These are phyloP conservation scores for Schizophyllum commune DNA, from an alignment of 1,284 basidiomycete genomes.

Conservation along the genomic window DNA sequence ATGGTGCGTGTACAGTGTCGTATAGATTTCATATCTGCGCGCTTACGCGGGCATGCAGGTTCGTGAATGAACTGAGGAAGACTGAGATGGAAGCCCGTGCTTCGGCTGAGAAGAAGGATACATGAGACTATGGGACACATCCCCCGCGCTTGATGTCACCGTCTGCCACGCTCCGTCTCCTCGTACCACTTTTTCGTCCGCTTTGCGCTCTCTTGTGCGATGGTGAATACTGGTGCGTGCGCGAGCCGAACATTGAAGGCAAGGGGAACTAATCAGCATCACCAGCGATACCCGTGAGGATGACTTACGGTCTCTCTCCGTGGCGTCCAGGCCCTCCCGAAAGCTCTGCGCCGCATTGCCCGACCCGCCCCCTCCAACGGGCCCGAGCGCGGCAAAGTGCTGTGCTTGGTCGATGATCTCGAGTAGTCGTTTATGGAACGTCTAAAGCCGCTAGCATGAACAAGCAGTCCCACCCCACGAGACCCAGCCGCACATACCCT, in stretches of 20 bases:
- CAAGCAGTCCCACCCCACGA: conserved; percentile 3
- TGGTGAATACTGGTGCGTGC: conserved; percentile 57
- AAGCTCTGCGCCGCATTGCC: conserved; percentile 66
- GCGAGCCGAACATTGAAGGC: not conserved
- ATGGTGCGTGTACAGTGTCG: conserved; percentile 40
- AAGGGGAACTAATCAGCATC: not conserved
- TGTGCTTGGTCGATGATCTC: conserved; percentile 87
- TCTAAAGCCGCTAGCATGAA: conserved; percentile 32
- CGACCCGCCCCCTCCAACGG: conserved; percentile 43
- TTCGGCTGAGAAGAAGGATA: conserved; percentile 17
- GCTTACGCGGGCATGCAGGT: conserved; percentile 29
- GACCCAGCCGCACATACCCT: conserved; percentile 35
- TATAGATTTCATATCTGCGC: conserved; percentile 9
- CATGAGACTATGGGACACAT: conserved; percentile 16
- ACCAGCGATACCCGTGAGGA: not conserved
- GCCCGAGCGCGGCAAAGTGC: conserved; percentile 73
- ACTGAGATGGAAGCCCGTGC: conserved; percentile 15
- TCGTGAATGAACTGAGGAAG: conserved; percentile 42
- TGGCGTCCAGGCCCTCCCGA: conserved; percentile 81
- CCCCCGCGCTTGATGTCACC: conserved; percentile 25
- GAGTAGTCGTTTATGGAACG: conserved; percentile 71
- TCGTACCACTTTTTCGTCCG: conserved; percentile 82
- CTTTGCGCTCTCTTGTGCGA: conserved; percentile 77
- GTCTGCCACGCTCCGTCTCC: conserved; percentile 42
- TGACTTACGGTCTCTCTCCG: conserved; percentile 76